phyloP scores from a whole-genome alignment of 225 moss, liverwort and hornwort species.

The Asterella californica region DNA sequence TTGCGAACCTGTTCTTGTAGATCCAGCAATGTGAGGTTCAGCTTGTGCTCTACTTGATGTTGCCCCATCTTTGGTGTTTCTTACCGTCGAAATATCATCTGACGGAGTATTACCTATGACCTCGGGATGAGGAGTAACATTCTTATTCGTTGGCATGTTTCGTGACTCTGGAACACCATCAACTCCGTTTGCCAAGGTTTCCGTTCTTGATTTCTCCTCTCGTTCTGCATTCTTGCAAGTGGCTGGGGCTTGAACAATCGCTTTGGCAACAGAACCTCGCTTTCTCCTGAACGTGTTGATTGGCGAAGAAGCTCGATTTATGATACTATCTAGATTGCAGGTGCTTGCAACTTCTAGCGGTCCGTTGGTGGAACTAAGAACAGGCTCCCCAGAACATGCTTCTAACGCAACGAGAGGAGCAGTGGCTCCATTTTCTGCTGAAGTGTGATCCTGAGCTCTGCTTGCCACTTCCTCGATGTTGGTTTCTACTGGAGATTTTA shows the following conservation, averaged over 20 bases:
- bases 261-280: constrained; percentile 16
- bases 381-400: constrained; percentile 11
- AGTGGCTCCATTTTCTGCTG: constrained; percentile 8
- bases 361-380: constrained; percentile 12
- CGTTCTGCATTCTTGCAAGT: constrained; percentile 11
- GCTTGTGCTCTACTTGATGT: constrained; percentile 9
- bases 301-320: constrained; percentile 13
- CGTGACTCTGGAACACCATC: constrained; percentile 16
- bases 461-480: not conserved
- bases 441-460: not conserved
- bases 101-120: not conserved
- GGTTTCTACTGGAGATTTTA: constrained; percentile 22
- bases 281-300: constrained; percentile 12
- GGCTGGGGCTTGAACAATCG: constrained; percentile 2
- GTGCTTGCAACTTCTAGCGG: constrained; percentile 15
- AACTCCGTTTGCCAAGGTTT: constrained; percentile 12
- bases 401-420: constrained; percentile 11
- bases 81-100: constrained; percentile 14
- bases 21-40: constrained; percentile 12
- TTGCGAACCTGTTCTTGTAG: not conserved
- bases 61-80: constrained; percentile 17
- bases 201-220: constrained; percentile 9
- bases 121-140: not conserved
- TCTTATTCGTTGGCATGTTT: constrained; percentile 21
- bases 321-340: constrained; percentile 18